These are phyloP conservation scores for Vaccinium myrtillus DNA, from an alignment of 148 eudicot species.

Conservation along the genomic window DNA sequence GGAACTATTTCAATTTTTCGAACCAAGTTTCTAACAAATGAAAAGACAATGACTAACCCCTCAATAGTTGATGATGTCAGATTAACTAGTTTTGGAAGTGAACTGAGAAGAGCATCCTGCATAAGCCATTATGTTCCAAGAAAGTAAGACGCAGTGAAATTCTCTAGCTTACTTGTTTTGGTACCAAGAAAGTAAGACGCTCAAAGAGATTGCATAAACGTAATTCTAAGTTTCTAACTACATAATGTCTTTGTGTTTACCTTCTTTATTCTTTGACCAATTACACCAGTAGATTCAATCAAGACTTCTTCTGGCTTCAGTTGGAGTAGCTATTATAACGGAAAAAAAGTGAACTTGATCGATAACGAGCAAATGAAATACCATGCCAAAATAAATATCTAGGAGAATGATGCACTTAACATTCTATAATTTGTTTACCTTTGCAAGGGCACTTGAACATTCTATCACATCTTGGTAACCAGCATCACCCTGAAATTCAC, in stretches of 20 bases:
- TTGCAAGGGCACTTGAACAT: constrained; percentile 68
- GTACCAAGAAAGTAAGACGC: not conserved
- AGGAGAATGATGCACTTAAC: not conserved
- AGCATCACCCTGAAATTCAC: constrained; percentile 74
- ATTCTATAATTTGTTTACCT: constrained; percentile 43
- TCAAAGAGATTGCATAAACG: not conserved
- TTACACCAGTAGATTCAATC: constrained; percentile 98
- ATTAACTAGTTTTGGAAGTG: constrained; percentile 72
- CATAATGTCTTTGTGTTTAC: constrained; percentile 27
- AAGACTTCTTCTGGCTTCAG: constrained; percentile 66
- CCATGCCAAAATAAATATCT: not conserved
- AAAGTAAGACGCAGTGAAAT: not conserved
- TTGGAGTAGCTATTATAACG: constrained; percentile 53
- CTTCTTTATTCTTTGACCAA: constrained; percentile 97
- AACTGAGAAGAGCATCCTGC: constrained; percentile 86
- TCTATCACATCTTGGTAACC: constrained; percentile 93
- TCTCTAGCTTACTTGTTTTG: not conserved
- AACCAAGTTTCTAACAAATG: not conserved
- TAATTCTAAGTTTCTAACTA: not conserved
- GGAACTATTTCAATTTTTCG: not conserved
- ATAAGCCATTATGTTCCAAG: constrained; percentile 14
- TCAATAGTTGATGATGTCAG: constrained; percentile 59
- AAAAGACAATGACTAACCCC: constrained; percentile 53
- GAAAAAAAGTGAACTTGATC: not conserved
- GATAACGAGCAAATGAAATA: not conserved